These are phyloP conservation scores for Eucalyptus fibrosa DNA, from an alignment of 345 rosid species.

Conservation along the genomic window DNA sequence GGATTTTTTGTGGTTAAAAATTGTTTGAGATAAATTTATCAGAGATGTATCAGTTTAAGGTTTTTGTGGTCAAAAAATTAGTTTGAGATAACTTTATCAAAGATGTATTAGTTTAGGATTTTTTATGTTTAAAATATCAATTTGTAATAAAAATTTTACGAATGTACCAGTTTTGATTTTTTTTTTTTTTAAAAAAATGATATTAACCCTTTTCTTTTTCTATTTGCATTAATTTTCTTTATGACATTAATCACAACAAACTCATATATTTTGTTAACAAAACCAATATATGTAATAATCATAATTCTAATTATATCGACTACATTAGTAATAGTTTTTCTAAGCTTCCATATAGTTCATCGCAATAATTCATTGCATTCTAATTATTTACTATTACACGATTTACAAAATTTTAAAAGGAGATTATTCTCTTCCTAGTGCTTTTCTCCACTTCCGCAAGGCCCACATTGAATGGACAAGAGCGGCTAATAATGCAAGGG, in stretches of 20 bases:
- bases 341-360: not conserved
- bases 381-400: not conserved
- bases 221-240: not conserved
- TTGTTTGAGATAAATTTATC: too few species aligned
- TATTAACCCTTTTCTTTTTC: too few species aligned
- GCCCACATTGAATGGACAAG: not conserved
- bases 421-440: not conserved
- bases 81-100: too few species aligned
- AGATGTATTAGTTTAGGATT: too few species aligned
- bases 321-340: not conserved
- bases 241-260: not conserved
- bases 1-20: too few species aligned
- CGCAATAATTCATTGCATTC: not conserved
- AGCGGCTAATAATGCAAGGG: not conserved
- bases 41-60: accelerated
- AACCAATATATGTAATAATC: not conserved
- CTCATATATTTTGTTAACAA: not conserved
- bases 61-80: too few species aligned
- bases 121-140: too few species aligned
- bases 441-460: not conserved
- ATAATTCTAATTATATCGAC: not conserved
- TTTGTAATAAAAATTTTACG: accelerated
- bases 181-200: too few species aligned
- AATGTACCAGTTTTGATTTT: too few species aligned
- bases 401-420: not conserved